Base-by-base conservation (phyloP, 345 rosid species). In the Euphorbia lathyris region DNA sequence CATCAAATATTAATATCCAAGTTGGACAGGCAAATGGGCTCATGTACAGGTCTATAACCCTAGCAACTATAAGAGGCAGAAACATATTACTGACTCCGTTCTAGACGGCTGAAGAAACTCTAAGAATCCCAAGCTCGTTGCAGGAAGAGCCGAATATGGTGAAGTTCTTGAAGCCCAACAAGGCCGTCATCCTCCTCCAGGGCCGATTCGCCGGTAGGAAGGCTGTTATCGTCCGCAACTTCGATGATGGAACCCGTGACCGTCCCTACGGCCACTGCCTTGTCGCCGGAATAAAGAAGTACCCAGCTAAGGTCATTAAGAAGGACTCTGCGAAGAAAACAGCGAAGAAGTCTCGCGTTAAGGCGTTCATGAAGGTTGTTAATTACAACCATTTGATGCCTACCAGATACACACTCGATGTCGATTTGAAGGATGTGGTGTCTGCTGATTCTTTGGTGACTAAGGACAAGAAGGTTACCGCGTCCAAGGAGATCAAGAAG, bases 251-350 rank as follows among this genome's bases (percentile, higher is more conserved):
- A 25, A 64, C 55, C 20, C 67, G 67, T 1, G 67, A 64, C 36
- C 67, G 67, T 11, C 67, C 67, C 13, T 64, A 64, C 20, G 67
- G 67, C 36, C 67, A 64, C 52, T 64, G 67, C 55, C 67, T 64
- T 2, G 67, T 64, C 13, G 53, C 67, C 32, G 67, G 67, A 19
- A 64, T 64, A 43, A 25, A 16, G 0, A 64, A 64, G 67, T 64
- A 45, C 55, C 67, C 67, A 3, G 32, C 67, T 0, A 64, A 64
- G 22, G 67, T 64, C 53, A 64, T 64, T 12, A 64, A 43, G 67
- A 64, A 64, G 9, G 67, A 64, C 38, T 64, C 67, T 2, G 38
- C 55, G 0, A 64, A 64, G 53, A 64, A 64, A 50, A 64, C 67
- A 13, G 67, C 67, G n/a, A 64, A 64, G 67, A 64, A 64, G 5